Evolutionary conservation across 805 yeast species (phyloP), one percentile per base, ranked within the genome.

Genomic region (Kuraishia borneana): DNA sequence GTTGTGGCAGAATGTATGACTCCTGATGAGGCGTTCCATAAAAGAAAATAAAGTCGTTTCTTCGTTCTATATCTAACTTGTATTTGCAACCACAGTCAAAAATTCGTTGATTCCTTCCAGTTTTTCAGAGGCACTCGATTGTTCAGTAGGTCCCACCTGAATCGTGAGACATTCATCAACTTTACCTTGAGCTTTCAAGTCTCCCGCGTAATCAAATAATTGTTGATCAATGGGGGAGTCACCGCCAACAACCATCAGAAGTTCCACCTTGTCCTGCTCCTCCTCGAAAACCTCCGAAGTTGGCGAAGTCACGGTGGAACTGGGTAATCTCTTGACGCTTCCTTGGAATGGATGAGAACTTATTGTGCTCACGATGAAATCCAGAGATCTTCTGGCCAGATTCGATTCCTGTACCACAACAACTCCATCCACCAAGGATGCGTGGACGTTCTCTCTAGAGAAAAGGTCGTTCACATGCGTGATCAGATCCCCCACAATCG

Each of bases 381-480:
- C 60, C 29, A 80, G 53, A 0, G 87, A 77, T 34, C 72, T 67
- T 21, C 70, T 46, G 1, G 78, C 60, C 34, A 80, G 57, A 36
- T 76, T 73, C 28, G 65, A 60, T 42, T 79, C 78, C 48, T 83
- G 88, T 12, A 87, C 76, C 31, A 80, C 73, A 6, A 87, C 77
- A 29, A 76, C 70, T 41, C 75, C 72, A 39, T 75, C 70, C 37
- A 81, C 75, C 30, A 83, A 61, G 21, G 80, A 74, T 2, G 96
- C 95, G 55, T 85, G 95, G 13, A 88, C 66, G 26, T 73, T 73
- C 33, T 65, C 68, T 13, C 68, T 71, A 12, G 70, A 67, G 50
- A 73, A 82, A 21, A 79, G 60, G 31, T 80, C 92, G 54, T 89
- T 87, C 36, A 88, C 74, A 53, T 85, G 87, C 18, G 88, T 77